Evolutionary conservation across 441 rosid species (phyloP), one percentile per base, ranked within the genome.

Genomic region (Melastoma candidum): DNA sequence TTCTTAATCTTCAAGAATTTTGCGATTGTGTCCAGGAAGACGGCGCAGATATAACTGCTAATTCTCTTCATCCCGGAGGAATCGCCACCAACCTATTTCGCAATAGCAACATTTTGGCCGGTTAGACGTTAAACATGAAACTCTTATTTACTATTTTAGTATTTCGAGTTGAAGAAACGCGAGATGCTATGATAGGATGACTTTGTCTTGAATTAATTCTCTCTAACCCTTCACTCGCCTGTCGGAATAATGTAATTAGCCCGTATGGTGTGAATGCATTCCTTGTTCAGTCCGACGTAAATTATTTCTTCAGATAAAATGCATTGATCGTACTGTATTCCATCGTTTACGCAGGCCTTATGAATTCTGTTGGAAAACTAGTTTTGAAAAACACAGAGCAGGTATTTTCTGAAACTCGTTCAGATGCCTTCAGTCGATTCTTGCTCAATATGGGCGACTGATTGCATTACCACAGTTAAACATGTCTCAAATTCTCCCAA

Each of bases 51-150:
- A 66, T 86, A 46, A 79, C 89, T 46, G 85, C 80, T 48, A 84
- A 79, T 57, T 80, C 85, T 45, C 66, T 78, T 59, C 87, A 82
- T 71, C 82, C 85, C 13, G 85, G 90, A 46, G 47, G 61, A 44
- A 68, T 81, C 32, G 63, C 49, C 53, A 83, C 86, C 63, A 71
- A 80, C 74, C 76, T 90, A 44, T 70, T 77, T 54, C 82, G 49
- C 6, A 53, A 62, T 48, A 32, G 41, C 41, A 54, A 46, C 49
- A 26, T 26, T n/a, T 7, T 52, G 43, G 10, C 26, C 43, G 24
- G 6, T 3, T 24, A 44, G 32, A 32, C 1, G 22, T 52, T 36
- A 32, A 41, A 41, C 14, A 7, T 36, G 55, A 22, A 32, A 27
- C 43, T 51, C 24, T 12, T 39, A 51, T 43, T 52, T 36, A 26